phyloP scores from a whole-genome alignment of 2,329 filamentous ascomycete species.

The Ophiostoma sp. region DNA sequence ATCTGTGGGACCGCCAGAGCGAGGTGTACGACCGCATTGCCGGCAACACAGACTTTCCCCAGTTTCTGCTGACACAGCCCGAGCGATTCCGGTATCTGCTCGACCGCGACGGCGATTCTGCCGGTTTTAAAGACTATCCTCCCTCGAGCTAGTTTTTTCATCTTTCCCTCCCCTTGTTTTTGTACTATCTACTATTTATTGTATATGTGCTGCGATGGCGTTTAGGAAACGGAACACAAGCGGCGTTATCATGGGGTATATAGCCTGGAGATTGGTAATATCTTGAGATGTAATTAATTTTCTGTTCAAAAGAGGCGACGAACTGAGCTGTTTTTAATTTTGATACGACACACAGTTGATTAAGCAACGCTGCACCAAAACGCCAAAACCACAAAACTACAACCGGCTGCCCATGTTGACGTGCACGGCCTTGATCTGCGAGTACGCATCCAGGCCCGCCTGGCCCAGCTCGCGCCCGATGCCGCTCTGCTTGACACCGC shows the following conservation, averaged over 20 bases:
- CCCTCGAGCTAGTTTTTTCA: background rate
- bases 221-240: background rate
- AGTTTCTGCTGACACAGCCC: constrained; percentile 39
- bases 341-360: background rate
- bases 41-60: constrained; percentile 49
- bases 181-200: background rate
- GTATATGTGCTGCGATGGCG: background rate
- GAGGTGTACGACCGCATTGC: constrained; percentile 47
- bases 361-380: background rate
- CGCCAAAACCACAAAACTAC: background rate
- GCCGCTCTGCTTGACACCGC: constrained; percentile 60
- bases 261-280: no score
- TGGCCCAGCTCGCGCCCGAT: constrained; percentile 50
- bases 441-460: constrained; percentile 19
- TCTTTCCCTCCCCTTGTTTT: background rate
- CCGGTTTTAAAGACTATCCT: constrained; percentile 46
- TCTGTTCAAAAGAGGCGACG: no score
- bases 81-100: constrained; percentile 44
- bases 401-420: constrained; percentile 16
- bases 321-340: background rate
- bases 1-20: constrained; percentile 49
- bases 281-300: no score
- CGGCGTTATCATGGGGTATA: background rate
- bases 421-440: constrained; percentile 19
- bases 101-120: constrained; percentile 42